These are phyloP conservation scores for Ricinus communis DNA, from an alignment of 345 rosid genomes.

Conservation along the genomic window DNA sequence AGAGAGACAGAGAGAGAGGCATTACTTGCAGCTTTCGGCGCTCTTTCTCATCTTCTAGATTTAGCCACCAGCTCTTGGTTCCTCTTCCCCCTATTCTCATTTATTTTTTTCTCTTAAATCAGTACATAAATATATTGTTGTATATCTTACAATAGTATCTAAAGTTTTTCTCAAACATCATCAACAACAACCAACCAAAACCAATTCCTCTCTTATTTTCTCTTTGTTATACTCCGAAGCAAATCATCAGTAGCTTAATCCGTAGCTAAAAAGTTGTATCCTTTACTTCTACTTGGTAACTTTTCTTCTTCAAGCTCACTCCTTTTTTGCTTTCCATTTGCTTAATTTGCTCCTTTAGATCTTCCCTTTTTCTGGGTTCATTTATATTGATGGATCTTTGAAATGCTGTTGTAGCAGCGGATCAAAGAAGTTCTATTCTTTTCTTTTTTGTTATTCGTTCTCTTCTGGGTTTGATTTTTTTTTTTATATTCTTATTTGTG, in stretches of 20 bases:
- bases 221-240: too few relatives aligned
- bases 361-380: slow-evolving; percentile 15
- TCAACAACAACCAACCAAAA: too few relatives aligned
- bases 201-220: too few relatives aligned
- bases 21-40: slow-evolving; percentile 46
- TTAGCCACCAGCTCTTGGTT: slow-evolving; percentile 13
- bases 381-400: slow-evolving; percentile 26
- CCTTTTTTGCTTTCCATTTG: slow-evolving; percentile 17
- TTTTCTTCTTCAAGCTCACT: slow-evolving; percentile 4
- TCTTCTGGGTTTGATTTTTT: slow-evolving; percentile 12
- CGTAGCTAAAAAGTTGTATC: not conserved
- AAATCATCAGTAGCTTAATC: slow-evolving; percentile 21
- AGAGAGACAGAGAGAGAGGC: slow-evolving; percentile 13
- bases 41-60: slow-evolving; percentile 26
- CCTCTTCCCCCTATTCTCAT: not conserved
- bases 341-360: slow-evolving; percentile 21
- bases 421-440: slow-evolving; percentile 21
- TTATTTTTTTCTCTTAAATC: too few relatives aligned
- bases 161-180: too few relatives aligned
- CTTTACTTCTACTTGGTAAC: slow-evolving; percentile 22
- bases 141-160: too few relatives aligned
- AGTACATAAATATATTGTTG: too few relatives aligned
- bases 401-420: slow-evolving; percentile 12
- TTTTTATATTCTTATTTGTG: not conserved
- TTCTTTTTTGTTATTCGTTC: not conserved